These are phyloP conservation scores for Phaeosphaeria sp. DNA, from an alignment of 2,329 filamentous ascomycete species.

Conservation along the genomic window DNA sequence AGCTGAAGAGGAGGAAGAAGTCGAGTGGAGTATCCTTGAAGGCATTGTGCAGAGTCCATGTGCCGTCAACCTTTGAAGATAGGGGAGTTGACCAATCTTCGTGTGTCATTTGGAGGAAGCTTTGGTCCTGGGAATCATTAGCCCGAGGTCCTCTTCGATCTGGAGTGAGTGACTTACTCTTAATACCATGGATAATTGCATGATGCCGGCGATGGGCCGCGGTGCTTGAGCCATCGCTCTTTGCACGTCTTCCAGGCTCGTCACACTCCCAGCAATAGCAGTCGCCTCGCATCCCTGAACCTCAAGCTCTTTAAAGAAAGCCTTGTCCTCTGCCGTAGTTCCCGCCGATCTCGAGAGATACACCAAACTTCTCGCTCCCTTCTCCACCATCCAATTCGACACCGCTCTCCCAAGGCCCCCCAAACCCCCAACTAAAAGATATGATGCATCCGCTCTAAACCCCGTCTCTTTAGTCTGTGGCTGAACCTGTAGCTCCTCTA, in stretches of 20 bases:
- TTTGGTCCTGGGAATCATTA: slow-evolving; percentile 11
- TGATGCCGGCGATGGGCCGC: slow-evolving; percentile 14
- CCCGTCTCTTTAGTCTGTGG: not conserved
- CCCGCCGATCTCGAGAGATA: slow-evolving; percentile 22
- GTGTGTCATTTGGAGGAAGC: not conserved
- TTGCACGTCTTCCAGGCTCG: slow-evolving; percentile 3
- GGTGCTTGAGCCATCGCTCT: slow-evolving; percentile 2
- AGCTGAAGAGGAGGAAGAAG: slow-evolving; percentile 42
- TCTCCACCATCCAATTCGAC: slow-evolving; percentile 20
- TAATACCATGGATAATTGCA: slow-evolving; percentile 15
- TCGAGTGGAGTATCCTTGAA: slow-evolving; percentile 12
- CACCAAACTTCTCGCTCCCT: slow-evolving; percentile 23
- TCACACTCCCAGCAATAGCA: slow-evolving; percentile 10
- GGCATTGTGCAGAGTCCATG: slow-evolving; percentile 32
- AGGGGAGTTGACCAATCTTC: slow-evolving; percentile 5
- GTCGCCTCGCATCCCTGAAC: slow-evolving; percentile 14
- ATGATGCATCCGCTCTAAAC: slow-evolving; percentile 12
- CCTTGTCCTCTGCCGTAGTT: not conserved
- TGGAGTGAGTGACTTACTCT: not conserved
- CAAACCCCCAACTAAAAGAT: slow-evolving; percentile 33
- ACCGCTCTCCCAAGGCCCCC: slow-evolving; percentile 28
- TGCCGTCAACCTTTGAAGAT: slow-evolving; percentile 25
- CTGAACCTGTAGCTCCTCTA: not conserved
- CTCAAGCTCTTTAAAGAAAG: slow-evolving; percentile 12
- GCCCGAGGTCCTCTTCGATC: slow-evolving; percentile 2